Base-by-base conservation (phyloP, 805 yeast species). In the Komagataella kurtzmanii region DNA sequence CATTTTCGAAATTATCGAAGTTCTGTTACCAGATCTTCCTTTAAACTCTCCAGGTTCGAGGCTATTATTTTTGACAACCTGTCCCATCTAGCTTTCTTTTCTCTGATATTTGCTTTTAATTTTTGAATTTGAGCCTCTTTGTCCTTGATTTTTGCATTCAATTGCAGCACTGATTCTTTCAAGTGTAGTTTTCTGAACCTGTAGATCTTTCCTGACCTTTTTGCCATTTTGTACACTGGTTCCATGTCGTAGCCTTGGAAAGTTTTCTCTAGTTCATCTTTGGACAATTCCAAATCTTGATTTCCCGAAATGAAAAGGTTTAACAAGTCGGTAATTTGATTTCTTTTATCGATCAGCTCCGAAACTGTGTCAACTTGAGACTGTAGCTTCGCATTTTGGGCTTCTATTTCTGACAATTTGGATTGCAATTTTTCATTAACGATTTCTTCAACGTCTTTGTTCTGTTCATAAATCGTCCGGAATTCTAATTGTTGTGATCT, bases 61-160 rank as follows among this genome's bases (percentile, higher is more conserved):
- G 40, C 40, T 30, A 30, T 30, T 10, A 30, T 30, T 14, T 30
- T 30, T 8, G 40, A 30, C 14, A 30, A 14, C n/a, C 40, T 24
- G 17, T 49, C 46, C 52, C 52, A 50, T 24, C 18, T 46, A 8
- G 23, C 24, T 17, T 30, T 36, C 19, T 50, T 46, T 17, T 43
- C 43, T 5, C 45, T 24, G 10, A 50, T 46, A 40, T 40, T 30
- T 44, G 17, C 46, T 17, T 24, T 46, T 40, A 50, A 12, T 43
- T 40, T 43, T n/a, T 18, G 40, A 24, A 49, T 46, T 43, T 50
- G 47, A 2, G n/a, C 14, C 18, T 47, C 43, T 43, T 50, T 47
- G 23, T 14, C 24, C 47, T 50, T 43, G 2, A 50, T 36, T 10
- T 17, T 18, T 23, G 10, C 23, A n/a, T 36, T 46, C 40, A 50